Percentiles rank a stretch among this genome's conserved stretches.
phyloP scores from a whole-genome alignment of 352 stramenopile species.

The Lagenidium sp. region DNA sequence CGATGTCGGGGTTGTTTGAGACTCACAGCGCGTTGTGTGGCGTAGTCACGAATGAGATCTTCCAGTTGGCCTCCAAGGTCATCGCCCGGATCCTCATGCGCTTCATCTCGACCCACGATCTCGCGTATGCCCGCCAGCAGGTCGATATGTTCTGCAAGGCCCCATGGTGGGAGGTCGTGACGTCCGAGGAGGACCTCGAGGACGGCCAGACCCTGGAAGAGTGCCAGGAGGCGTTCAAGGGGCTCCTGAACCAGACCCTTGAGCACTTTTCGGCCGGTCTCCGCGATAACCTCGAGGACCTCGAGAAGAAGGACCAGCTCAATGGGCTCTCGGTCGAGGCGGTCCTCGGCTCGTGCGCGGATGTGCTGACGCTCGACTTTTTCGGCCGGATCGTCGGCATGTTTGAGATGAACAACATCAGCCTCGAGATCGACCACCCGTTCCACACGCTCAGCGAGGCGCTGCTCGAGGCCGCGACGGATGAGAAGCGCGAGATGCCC shows the following conservation, averaged over 20 bases:
- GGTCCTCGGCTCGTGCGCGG: constrained; percentile 35
- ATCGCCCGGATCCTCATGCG: constrained; percentile 60
- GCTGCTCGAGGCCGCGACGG: constrained; percentile 35
- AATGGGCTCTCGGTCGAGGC: constrained; percentile 44
- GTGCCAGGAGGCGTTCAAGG: constrained; percentile 57
- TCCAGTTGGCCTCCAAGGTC: constrained; percentile 87
- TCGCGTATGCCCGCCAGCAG: constrained; percentile 35
- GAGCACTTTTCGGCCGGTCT: constrained; percentile 41
- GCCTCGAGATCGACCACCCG: constrained; percentile 86
- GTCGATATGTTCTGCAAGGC: constrained; percentile 88
- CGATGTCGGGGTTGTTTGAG: constrained; percentile 1
- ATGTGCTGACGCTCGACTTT: constrained; percentile 66
- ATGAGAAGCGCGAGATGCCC: constrained; percentile 59
- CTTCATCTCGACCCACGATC: constrained; percentile 46
- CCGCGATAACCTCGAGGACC: constrained; percentile 32
- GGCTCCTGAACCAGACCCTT: constrained; percentile 47
- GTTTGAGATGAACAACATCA: constrained; percentile 97
- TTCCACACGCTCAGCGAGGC: constrained; percentile 63
- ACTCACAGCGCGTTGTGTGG: constrained; percentile 6
- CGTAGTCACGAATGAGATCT: constrained; percentile 89
- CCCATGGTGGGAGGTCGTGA: constrained; percentile 87
- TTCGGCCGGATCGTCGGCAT: constrained; percentile 89
- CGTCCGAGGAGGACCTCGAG: constrained; percentile 49
- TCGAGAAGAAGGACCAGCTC: constrained; percentile 40
- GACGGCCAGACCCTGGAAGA: constrained; percentile 57